Percentiles rank a stretch among this genome's conserved stretches.
Evolutionary conservation across 2,329 filamentous ascomycete species (phyloP).

Genomic region (Verticillium zaregamsianum): DNA sequence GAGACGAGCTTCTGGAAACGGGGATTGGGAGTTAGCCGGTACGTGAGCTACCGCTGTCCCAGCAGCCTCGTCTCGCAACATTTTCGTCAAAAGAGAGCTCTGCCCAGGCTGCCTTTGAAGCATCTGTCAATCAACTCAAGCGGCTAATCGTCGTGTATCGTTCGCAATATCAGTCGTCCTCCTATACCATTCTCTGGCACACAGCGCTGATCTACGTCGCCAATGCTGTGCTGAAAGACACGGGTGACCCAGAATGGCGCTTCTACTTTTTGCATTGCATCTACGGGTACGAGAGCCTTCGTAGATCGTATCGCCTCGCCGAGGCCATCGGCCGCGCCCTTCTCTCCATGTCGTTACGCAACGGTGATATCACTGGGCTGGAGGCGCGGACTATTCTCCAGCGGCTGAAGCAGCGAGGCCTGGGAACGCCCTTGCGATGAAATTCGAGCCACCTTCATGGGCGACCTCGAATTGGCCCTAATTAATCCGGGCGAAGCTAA

Average conservation of each 20-base stretch:
- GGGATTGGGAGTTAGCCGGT: too few species aligned
- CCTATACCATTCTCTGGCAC: conserved; percentile 34
- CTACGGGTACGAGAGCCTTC: conserved; percentile 30
- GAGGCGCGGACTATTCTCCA: conserved; percentile 24
- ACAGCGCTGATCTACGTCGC: conserved; percentile 32
- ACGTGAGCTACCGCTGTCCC: too few species aligned
- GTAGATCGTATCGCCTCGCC: conserved; percentile 28
- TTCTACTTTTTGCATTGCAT: conserved; percentile 33
- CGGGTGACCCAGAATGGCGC: conserved; percentile 22
- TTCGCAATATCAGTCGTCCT: conserved; percentile 24
- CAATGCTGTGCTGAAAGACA: conserved; percentile 28
- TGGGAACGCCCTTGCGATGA: conserved; percentile 13
- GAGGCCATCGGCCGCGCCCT: conserved; percentile 27
- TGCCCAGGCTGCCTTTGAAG: conserved; percentile 23
- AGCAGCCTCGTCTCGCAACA: conserved; percentile 16
- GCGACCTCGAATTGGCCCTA: conserved; percentile 29
- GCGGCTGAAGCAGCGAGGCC: conserved; percentile 20
- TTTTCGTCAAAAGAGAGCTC: conserved; percentile 24
- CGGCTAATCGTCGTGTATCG: conserved; percentile 31
- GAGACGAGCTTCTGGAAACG: too few species aligned
- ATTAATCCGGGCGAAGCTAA: conserved; percentile 24
- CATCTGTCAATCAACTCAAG: conserved; percentile 33
- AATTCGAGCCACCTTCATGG: conserved; percentile 31
- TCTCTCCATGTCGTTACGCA: conserved; percentile 29
- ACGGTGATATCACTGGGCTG: conserved; percentile 22